A percentile compares a stretch with the other conserved stretches of the same genome.
Evolutionary conservation across 768 basidiomycete genomes (phyloP).

Genomic region (Kwoniella heveanensis): DNA sequence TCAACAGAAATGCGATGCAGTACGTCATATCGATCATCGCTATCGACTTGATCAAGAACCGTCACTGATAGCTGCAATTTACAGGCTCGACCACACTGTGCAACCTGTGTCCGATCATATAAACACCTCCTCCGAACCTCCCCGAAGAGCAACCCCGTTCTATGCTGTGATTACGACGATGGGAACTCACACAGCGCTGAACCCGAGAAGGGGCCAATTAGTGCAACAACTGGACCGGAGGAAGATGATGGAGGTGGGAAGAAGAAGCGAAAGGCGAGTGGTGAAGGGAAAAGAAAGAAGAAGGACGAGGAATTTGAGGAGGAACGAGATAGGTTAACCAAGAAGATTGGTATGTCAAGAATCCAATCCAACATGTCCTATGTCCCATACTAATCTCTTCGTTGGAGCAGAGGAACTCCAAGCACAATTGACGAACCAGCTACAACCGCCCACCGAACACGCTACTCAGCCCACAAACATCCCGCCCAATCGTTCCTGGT

Average conservation of each 20-base stretch:
- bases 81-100: slow-evolving; percentile 46
- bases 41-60: too few species aligned
- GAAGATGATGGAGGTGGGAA: slow-evolving; percentile 27
- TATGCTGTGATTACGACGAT: slow-evolving; percentile 49
- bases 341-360: slow-evolving; percentile 40
- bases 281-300: slow-evolving; percentile 23
- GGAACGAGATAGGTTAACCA: slow-evolving; percentile 36
- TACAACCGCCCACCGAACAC: background rate
- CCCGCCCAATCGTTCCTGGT: slow-evolving; percentile 15
- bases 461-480: background rate
- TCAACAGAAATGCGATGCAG: slow-evolving; percentile 51
- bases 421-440: slow-evolving; percentile 29
- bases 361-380: background rate
- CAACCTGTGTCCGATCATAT: slow-evolving; percentile 47
- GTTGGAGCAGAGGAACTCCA: slow-evolving; percentile 42
- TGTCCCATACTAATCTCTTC: background rate
- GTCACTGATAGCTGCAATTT: background rate
- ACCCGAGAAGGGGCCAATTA: slow-evolving; percentile 8
- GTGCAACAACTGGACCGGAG: slow-evolving; percentile 5
- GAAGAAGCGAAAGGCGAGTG: slow-evolving; percentile 30
- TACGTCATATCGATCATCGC: slow-evolving; percentile 25
- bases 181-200: slow-evolving; percentile 17
- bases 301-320: slow-evolving; percentile 28
- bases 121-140: slow-evolving; percentile 41
- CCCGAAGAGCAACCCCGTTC: slow-evolving; percentile 37